These are phyloP conservation scores for Phyllosticta citribraziliensis DNA, from an alignment of 2,329 filamentous ascomycete species.

Conservation along the genomic window DNA sequence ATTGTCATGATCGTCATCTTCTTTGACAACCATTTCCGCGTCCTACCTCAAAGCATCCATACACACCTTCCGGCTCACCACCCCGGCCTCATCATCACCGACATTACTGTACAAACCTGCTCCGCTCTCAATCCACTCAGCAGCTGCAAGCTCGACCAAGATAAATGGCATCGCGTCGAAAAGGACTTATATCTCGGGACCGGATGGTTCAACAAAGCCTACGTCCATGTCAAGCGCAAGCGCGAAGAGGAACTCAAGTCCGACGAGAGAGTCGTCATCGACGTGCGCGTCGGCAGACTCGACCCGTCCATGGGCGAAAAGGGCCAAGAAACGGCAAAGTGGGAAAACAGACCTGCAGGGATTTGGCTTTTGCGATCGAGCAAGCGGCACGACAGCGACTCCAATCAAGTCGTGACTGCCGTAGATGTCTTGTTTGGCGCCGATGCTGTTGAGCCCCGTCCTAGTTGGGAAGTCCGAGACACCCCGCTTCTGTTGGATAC, in stretches of 20 bases:
- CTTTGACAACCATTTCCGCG: conserved; percentile 79
- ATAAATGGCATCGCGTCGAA: conserved; percentile 72
- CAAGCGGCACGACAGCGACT: conserved; percentile 65
- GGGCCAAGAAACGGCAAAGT: conserved; percentile 50
- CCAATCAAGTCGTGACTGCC: conserved; percentile 63
- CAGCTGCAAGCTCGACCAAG: conserved; percentile 62
- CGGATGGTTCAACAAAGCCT: conserved; percentile 66
- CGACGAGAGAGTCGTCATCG: conserved; percentile 69
- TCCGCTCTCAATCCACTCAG: conserved; percentile 64
- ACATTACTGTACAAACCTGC: conserved; percentile 70
- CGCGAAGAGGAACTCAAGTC: conserved; percentile 70
- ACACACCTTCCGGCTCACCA: conserved; percentile 75
- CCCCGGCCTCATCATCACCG: conserved; percentile 73
- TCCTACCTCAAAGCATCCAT: conserved; percentile 78
- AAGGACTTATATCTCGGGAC: conserved; percentile 79
- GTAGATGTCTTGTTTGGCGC: conserved; percentile 83
- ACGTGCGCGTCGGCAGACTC: conserved; percentile 63
- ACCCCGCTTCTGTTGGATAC: conserved; percentile 63
- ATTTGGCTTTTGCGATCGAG: conserved; percentile 73
- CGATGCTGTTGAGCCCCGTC: conserved; percentile 81
- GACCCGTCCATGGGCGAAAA: conserved; percentile 54
- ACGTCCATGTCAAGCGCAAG: conserved; percentile 72
- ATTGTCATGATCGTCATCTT: conserved; percentile 62
- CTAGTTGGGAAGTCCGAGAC: conserved; percentile 72
- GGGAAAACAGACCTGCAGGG: conserved; percentile 69